Evolutionary conservation across 345 rosid genomes (phyloP), one percentile per base, ranked within the genome.

Genomic region (Cardamine occulta): DNA sequence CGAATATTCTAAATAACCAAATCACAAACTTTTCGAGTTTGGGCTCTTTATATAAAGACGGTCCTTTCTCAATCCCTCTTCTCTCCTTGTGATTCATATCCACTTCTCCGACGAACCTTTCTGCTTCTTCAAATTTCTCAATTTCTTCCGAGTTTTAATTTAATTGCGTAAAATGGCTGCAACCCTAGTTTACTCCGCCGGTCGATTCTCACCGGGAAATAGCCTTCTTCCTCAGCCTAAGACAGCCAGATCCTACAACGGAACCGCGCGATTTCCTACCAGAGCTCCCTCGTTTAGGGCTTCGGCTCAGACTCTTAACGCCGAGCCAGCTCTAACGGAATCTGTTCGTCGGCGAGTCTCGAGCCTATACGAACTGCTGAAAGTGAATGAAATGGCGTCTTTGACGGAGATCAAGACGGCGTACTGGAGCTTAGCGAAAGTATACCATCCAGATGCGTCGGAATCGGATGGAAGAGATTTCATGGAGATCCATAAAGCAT

Each of bases 401-500:
- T 5, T 65, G 53, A 76, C 81, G 77, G 91, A 88, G 84, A 90
- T 90, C 63, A 90, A 88, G 84, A 74, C 79, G 73, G 91, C 96
- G 35, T 90, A 90, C 70, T 74, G 93, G 74, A 76, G 77, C 62
- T 77, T 90, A 28, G 92, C 92, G 5, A 86, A 90, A 78, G 76
- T 86, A 0, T 79, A 86, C 73, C 93, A 88, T 79, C 91, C 96
- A 0, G 91, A 90, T 26, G 82, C 87, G 11, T 72, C 81, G 73
- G 77, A 86, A 47, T 63, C 86, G 8, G 88, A 84, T 68, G 93
- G 90, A 2, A 53, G 80, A 14, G 87, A 84, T 66, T 91, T 91
- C 72, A 86, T 91, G 44, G 82, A 86, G 85, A 86, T 91, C 61
- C 90, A 85, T 7, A 80, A 85, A 69, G 97, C 97, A 3, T 91